Evolutionary conservation across 208 protist genomes (phyloP), one percentile per base, ranked within the genome.

Genomic region (Crithidia fasciculata): DNA sequence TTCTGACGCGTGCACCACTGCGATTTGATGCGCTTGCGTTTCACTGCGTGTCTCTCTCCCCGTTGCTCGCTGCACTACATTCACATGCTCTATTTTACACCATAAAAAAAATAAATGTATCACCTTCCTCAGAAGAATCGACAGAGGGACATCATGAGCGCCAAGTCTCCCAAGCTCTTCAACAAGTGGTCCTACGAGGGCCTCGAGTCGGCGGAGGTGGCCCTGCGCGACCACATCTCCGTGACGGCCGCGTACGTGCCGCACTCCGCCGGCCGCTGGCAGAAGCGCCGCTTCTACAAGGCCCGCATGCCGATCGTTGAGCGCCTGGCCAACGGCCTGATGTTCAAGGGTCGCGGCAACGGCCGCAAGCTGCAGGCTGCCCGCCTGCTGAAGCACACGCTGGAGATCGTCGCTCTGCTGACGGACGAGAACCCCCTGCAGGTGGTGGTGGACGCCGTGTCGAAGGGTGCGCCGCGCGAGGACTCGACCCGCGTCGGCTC

Each of bases 321-420:
- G 91, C 95, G 97, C 83, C 79, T 99, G 41, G 93, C 95, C 47
- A 99, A 99, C 94, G 96, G 94, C 68, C 81, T 99, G 54, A 99
- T 99, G 98, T 98, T 99, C 93, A 97, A 99, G 87, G 99, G 99
- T 62, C 95, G 99, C 81, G 99, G 99, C 88, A 99, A 99, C 89
- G 99, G 99, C 84, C 99, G 99, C 93, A 99, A 99, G 96, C 76
- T 99, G 45, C 97, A 99, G 95, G 98, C 99, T 67, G 93, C 99
- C 62, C 96, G 98, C 76, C 98, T 99, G 77, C 88, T 99, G 72
- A 95, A 99, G 82, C 96, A 99, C 85, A 93, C 97, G 41, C 99
- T 99, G 76, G 99, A 99, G 80, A 98, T 99, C 81, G 99, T 99
- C 86, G 90, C 99, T 93, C 90, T 99, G 41, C 80, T 99, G 75